Conservation (phyloP, 1,284 basidiomycete species). For the Cutaneotrichosporon cavernicola region DNA sequence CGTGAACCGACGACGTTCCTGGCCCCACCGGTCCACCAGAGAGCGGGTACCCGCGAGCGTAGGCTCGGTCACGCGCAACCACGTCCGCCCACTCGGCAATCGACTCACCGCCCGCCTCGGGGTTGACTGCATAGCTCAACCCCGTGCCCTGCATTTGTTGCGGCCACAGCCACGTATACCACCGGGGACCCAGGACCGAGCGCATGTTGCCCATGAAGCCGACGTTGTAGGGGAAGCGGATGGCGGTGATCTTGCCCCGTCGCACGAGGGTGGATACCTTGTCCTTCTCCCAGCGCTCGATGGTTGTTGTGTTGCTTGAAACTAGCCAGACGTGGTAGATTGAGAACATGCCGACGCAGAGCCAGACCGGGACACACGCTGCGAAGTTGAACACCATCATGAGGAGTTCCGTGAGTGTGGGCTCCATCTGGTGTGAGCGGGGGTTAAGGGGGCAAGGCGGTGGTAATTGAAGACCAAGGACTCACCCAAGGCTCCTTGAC, state of each 20-base stretch:
- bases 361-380: slow-evolving; percentile 76
- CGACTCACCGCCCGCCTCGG: slow-evolving; percentile 73
- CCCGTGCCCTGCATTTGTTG: slow-evolving; percentile 65
- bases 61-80: slow-evolving; percentile 30
- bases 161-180: slow-evolving; percentile 76
- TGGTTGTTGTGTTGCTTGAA: slow-evolving; percentile 85
- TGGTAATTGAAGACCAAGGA: neutral
- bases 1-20: slow-evolving; percentile 14
- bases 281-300: slow-evolving; percentile 98
- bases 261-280: slow-evolving; percentile 81
- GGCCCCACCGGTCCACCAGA: slow-evolving; percentile 4
- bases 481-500: slow-evolving; percentile 50
- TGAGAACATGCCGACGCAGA: slow-evolving; percentile 84
- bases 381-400: slow-evolving; percentile 86
- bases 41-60: slow-evolving; percentile 4
- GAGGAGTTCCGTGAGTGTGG: slow-evolving; percentile 67
- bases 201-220: slow-evolving; percentile 70
- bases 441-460: too few species aligned
- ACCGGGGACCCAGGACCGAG: slow-evolving; percentile 71
- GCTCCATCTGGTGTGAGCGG: slow-evolving; percentile 61
- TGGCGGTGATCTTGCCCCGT: slow-evolving; percentile 78
- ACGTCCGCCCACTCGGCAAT: slow-evolving; percentile 49
- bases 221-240: slow-evolving; percentile 93
- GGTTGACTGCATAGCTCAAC: slow-evolving; percentile 69
- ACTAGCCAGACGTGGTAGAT: slow-evolving; percentile 84